Evolutionary conservation across 257 asterid genomes (phyloP).

Genomic region (Solanum peruvianum): DNA sequence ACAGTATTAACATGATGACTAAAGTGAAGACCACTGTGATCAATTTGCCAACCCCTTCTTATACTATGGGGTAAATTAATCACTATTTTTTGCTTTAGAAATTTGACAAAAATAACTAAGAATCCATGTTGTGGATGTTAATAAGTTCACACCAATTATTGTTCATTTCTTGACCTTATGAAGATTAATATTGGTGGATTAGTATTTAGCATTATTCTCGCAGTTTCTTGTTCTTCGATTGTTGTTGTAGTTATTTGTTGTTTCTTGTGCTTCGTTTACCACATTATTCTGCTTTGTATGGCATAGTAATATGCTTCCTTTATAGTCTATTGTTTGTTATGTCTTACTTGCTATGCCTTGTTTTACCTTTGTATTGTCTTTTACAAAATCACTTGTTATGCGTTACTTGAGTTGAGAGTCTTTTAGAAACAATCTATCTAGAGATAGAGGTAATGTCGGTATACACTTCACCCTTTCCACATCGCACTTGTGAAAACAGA

Average conservation of each 20-base stretch:
- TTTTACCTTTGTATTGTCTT: background rate
- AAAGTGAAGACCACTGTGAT: conserved; percentile 92
- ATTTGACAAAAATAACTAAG: background rate
- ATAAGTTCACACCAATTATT: background rate
- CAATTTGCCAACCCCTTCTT: conserved; percentile 87
- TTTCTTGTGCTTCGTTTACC: background rate
- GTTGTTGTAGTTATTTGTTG: background rate
- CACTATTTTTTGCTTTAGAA: background rate
- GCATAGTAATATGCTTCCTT: background rate
- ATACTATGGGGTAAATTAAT: conserved; percentile 67
- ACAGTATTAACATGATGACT: conserved; percentile 95
- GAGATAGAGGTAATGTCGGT: background rate
- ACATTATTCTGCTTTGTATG: background rate
- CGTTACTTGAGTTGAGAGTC: background rate
- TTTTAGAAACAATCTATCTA: background rate
- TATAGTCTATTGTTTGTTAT: background rate
- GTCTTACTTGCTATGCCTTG: background rate
- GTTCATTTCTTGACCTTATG: background rate
- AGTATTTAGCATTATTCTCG: background rate
- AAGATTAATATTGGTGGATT: background rate
- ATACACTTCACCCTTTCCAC: background rate
- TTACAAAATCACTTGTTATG: background rate
- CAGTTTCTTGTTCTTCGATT: background rate
- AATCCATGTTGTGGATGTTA: background rate
- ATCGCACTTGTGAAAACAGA: background rate